Conservation (phyloP, 176 grass and related monocot species). For the Carex cristatella region DNA sequence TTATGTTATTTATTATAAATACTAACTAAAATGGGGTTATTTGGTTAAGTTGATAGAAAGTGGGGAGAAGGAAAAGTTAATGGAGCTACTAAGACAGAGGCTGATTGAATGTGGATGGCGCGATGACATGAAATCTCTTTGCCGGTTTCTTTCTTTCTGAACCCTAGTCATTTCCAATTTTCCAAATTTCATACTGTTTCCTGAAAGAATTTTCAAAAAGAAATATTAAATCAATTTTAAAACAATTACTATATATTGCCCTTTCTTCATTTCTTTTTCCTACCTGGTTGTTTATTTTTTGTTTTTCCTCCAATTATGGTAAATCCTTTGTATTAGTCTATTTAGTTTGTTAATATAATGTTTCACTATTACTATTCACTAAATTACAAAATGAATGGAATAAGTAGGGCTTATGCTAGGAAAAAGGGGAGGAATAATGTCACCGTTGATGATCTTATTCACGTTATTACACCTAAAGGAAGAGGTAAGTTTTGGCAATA, state of each 20-base stretch:
- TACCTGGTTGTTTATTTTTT: neutral
- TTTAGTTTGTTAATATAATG: neutral
- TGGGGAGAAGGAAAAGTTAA: slow-evolving; percentile 94
- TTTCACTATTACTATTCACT: neutral
- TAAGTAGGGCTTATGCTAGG: slow-evolving; percentile 70
- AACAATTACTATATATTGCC: neutral
- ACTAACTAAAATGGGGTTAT: slow-evolving; percentile 17
- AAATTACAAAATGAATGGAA: slow-evolving; percentile 15
- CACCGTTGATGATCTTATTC: slow-evolving; percentile 94
- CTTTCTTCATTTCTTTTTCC: neutral
- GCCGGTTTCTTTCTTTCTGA: slow-evolving; percentile 61
- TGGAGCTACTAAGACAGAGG: slow-evolving; percentile 93
- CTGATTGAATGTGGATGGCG: slow-evolving; percentile 95
- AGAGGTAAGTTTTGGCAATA: slow-evolving; percentile 43
- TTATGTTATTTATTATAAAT: neutral
- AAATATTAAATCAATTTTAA: neutral
- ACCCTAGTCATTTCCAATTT: slow-evolving; percentile 1
- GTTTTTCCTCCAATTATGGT: neutral
- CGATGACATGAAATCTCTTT: slow-evolving; percentile 95
- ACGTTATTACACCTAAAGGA: slow-evolving; percentile 90
- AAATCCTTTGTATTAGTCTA: neutral
- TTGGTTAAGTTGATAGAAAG: slow-evolving; percentile 92
- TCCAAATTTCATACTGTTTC: neutral
- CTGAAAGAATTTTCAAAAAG: neutral
- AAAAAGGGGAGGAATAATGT: slow-evolving; percentile 99